Percentiles rank a stretch among this genome's conserved stretches.
Evolutionary conservation across 176 grass and related monocot genomes (phyloP).

Genomic region (Panicum miliaceum): DNA sequence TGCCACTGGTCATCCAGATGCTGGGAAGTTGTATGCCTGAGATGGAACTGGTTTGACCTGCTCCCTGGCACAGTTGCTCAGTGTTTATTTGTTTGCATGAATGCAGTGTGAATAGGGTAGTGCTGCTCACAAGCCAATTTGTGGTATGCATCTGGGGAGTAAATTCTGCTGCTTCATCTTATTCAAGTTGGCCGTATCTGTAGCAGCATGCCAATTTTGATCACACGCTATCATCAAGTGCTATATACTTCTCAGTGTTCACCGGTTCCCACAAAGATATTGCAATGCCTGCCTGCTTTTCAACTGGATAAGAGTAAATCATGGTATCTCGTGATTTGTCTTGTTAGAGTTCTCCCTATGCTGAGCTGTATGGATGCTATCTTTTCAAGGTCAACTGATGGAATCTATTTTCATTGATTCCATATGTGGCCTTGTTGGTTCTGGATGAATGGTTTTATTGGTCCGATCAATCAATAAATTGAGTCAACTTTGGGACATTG

Average conservation of each 20-base stretch:
- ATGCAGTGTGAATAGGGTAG: slow-evolving; percentile 45
- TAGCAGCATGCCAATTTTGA: slow-evolving; percentile 25
- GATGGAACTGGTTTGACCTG: slow-evolving; percentile 22
- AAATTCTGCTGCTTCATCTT: slow-evolving; percentile 33
- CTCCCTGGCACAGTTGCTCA: not conserved
- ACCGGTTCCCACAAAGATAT: slow-evolving; percentile 4
- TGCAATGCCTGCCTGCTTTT: slow-evolving; percentile 2
- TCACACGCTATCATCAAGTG: slow-evolving; percentile 6
- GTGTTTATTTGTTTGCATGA: slow-evolving; percentile 28
- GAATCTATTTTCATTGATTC: slow-evolving; percentile 26
- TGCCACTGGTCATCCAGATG: slow-evolving; percentile 15
- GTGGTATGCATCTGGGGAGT: slow-evolving; percentile 22
- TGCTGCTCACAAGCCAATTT: slow-evolving; percentile 29
- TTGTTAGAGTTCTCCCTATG: slow-evolving; percentile 25
- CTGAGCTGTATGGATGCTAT: slow-evolving; percentile 33
- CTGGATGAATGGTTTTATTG: slow-evolving; percentile 21
- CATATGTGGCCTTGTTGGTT: slow-evolving; percentile 34
- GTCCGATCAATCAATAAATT: slow-evolving; percentile 41
- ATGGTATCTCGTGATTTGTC: slow-evolving; percentile 22
- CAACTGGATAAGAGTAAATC: slow-evolving; percentile 35
- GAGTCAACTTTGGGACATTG: slow-evolving; percentile 23
- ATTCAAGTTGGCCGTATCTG: slow-evolving; percentile 15
- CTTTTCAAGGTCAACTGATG: slow-evolving; percentile 34
- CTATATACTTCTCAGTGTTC: slow-evolving; percentile 16
- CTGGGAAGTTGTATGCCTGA: slow-evolving; percentile 17